Conservation (phyloP, 129 eudicot genomes). For the Artemisia tridentata region DNA sequence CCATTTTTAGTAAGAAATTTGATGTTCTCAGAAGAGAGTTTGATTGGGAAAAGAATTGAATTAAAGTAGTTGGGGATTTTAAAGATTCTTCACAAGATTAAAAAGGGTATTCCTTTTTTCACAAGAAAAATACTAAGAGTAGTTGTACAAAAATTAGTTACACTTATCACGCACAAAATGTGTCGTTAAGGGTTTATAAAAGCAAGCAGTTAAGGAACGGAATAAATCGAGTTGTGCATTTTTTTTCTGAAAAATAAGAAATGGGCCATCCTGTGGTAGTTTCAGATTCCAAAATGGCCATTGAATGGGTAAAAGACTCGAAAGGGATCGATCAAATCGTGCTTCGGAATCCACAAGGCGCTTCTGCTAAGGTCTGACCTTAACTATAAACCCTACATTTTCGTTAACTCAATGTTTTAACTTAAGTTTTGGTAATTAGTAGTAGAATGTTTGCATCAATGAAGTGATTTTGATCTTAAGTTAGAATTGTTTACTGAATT, state of each 20-base stretch:
- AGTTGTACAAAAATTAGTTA: slow-evolving; percentile 22
- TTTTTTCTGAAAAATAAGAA: slow-evolving; percentile 8
- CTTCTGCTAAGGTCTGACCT: slow-evolving; percentile 54
- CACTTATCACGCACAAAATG: slow-evolving; percentile 28
- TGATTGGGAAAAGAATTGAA: slow-evolving; percentile 19
- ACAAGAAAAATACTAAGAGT: slow-evolving; percentile 32
- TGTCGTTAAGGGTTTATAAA: slow-evolving; percentile 28
- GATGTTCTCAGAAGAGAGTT: slow-evolving; percentile 17
- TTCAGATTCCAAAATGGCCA: slow-evolving; percentile 36
- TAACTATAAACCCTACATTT: not conserved
- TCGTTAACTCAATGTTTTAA: slow-evolving; percentile 5
- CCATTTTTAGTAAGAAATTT: slow-evolving; percentile 18
- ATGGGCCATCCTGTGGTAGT: slow-evolving; percentile 51
- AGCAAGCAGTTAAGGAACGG: slow-evolving; percentile 14
- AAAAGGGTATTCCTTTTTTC: slow-evolving; percentile 20
- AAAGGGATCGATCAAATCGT: slow-evolving; percentile 63
- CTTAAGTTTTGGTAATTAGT: not conserved
- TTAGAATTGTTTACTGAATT: not conserved
- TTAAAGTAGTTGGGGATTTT: slow-evolving; percentile 22
- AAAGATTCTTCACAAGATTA: slow-evolving; percentile 33
- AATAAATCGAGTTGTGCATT: slow-evolving; percentile 16
- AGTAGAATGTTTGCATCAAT: not conserved
- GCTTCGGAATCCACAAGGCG: slow-evolving; percentile 67
- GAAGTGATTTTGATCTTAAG: not conserved
- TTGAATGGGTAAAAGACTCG: slow-evolving; percentile 52